Conservation (phyloP, 169 alveolate genomes). For the Cryptosporidium baileyi region DNA sequence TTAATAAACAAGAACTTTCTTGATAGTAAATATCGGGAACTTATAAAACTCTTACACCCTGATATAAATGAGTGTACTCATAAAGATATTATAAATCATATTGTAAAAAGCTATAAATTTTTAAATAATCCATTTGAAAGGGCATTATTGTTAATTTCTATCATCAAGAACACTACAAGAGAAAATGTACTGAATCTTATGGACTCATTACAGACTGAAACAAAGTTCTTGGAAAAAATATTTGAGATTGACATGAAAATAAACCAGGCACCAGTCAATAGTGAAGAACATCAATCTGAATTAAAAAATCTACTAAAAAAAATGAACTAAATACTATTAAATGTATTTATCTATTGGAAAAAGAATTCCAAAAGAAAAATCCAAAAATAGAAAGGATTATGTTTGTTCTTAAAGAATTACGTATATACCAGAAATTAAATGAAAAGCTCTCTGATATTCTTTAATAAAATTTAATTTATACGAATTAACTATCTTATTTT, state of each 20-base stretch:
- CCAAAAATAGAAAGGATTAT: not conserved
- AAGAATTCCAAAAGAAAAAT: not conserved
- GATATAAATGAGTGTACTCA: not conserved
- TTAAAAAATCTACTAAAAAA: not conserved
- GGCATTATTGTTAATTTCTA: conserved; percentile 1
- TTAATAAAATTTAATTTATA: not conserved
- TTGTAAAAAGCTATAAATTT: not conserved
- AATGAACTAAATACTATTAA: not conserved
- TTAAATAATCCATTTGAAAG: conserved; percentile 55
- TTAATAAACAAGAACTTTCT: not conserved
- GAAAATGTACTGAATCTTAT: not conserved
- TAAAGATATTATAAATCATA: not conserved
- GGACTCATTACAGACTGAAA: not conserved
- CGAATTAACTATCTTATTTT: too few relatives aligned
- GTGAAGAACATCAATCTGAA: not conserved
- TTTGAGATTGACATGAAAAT: conserved; percentile 6
- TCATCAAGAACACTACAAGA: not conserved
- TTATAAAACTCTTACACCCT: conserved; percentile 35
- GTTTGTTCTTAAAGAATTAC: not conserved
- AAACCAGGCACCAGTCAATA: not conserved
- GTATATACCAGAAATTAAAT: conserved; percentile 31
- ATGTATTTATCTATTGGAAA: conserved; percentile 3
- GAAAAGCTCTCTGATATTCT: not conserved
- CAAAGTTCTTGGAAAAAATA: conserved; percentile 1
- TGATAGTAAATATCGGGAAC: conserved; percentile 17